These are phyloP conservation scores for Penicillium nucicola DNA, from an alignment of 495 filamentous ascomycete species.

Conservation along the genomic window DNA sequence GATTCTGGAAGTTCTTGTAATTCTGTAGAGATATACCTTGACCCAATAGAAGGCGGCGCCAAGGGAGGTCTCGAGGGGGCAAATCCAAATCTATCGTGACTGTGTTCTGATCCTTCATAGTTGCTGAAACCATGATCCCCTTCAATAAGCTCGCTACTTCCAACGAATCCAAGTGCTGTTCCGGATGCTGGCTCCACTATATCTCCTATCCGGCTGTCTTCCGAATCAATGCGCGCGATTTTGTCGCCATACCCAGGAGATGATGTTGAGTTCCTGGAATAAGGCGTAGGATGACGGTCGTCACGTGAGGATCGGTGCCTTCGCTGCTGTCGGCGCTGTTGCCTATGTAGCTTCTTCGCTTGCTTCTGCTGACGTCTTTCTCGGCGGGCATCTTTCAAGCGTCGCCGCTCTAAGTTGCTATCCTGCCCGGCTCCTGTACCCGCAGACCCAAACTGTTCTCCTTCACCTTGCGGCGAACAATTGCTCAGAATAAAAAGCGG, in stretches of 20 bases:
- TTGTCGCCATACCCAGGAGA: constrained; percentile 1
- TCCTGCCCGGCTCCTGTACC: neutral
- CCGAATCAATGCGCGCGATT: neutral
- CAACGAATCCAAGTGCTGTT: neutral
- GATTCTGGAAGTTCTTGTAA: too few species aligned
- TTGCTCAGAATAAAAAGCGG: neutral
- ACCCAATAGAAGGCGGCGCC: too few species aligned
- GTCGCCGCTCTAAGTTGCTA: neutral
- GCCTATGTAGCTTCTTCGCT: constrained; percentile 4
- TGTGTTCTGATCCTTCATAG: neutral
- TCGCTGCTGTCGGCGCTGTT: constrained; percentile 2
- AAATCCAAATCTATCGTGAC: neutral
- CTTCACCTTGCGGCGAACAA: neutral
- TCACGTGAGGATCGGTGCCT: neutral
- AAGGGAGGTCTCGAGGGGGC: too few species aligned
- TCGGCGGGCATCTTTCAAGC: neutral
- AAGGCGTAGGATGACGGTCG: neutral
- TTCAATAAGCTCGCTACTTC: neutral
- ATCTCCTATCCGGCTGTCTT: neutral
- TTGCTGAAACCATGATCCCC: neutral
- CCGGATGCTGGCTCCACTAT: neutral
- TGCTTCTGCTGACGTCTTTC: constrained; percentile 4
- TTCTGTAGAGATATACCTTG: too few species aligned
- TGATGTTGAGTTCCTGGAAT: constrained; percentile 1
- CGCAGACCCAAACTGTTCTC: neutral